Conservation (phyloP, 202 grass and related monocot species). For the Schoenoplectus triqueter region DNA sequence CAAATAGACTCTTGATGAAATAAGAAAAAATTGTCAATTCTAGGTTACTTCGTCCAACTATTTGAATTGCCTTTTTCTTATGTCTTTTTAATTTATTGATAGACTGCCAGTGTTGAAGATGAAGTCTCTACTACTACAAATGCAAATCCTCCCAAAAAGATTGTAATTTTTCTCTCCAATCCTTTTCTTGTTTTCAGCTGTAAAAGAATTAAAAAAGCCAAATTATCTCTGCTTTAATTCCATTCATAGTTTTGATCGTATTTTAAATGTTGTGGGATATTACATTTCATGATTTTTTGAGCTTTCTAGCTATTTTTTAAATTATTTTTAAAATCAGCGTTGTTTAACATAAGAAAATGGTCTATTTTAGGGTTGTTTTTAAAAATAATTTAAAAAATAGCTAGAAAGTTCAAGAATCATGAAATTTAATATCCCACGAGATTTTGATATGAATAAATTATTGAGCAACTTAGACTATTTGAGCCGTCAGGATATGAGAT, state of each 20-base stretch:
- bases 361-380: too few relatives aligned
- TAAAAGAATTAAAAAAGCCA: not conserved
- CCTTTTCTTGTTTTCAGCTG: constrained; percentile 22
- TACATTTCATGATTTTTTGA: too few relatives aligned
- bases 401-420: too few relatives aligned
- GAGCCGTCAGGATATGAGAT: too few relatives aligned
- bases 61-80: not conserved
- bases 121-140: constrained; percentile 48
- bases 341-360: too few relatives aligned
- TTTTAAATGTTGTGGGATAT: not conserved
- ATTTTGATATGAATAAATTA: too few relatives aligned
- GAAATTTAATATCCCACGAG: too few relatives aligned
- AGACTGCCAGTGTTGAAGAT: constrained; percentile 37
- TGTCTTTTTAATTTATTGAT: constrained; percentile 3
- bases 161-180: constrained; percentile 59
- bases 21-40: constrained; percentile 9
- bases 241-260: constrained; percentile 22
- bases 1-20: constrained; percentile 40
- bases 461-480: too few relatives aligned
- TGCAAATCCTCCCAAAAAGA: constrained; percentile 54
- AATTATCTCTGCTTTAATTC: not conserved
- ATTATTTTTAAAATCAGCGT: too few relatives aligned
- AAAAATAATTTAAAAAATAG: too few relatives aligned
- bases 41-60: not conserved
- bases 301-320: too few relatives aligned